Conservation (phyloP, 345 rosid genomes). For the Rhodamnia rubescens region DNA sequence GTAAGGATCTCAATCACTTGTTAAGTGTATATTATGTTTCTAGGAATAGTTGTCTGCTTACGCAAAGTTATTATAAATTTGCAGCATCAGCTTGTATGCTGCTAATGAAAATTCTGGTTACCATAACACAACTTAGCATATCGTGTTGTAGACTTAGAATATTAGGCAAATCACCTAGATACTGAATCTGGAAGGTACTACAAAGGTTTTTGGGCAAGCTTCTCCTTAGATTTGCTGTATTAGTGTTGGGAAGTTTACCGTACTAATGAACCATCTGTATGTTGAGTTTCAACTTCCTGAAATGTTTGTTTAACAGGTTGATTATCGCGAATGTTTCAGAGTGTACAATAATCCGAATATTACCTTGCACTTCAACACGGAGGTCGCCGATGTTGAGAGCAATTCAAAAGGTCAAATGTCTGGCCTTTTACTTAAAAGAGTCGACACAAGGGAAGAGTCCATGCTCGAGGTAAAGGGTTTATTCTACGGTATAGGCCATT, state of each 20-base stretch:
- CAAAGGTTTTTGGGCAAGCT: neutral
- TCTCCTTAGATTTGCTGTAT: neutral
- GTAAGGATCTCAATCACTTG: neutral
- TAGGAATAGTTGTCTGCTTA: neutral
- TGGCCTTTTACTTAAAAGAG: constrained; percentile 59
- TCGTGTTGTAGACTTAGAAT: neutral
- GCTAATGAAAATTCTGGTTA: neutral
- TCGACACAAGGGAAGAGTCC: constrained; percentile 72
- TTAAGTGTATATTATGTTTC: neutral
- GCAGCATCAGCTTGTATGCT: neutral
- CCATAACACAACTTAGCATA: neutral
- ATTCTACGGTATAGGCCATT: constrained; percentile 97
- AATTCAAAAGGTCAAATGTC: constrained; percentile 94
- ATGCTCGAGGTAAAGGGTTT: constrained; percentile 91
- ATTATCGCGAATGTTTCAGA: constrained; percentile 99
- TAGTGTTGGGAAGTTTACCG: constrained; percentile 14
- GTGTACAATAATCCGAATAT: constrained; percentile 93
- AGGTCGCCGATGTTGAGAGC: constrained; percentile 72
- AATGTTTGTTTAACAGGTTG: constrained; percentile 99
- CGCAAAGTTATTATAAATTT: neutral
- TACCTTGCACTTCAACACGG: constrained; percentile 88
- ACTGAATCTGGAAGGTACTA: neutral
- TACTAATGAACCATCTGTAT: constrained; percentile 58
- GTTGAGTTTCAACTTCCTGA: constrained; percentile 99
- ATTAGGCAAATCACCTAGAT: neutral